Conservation (phyloP, 305 asterid species). For the Euphrasia arctica region DNA sequence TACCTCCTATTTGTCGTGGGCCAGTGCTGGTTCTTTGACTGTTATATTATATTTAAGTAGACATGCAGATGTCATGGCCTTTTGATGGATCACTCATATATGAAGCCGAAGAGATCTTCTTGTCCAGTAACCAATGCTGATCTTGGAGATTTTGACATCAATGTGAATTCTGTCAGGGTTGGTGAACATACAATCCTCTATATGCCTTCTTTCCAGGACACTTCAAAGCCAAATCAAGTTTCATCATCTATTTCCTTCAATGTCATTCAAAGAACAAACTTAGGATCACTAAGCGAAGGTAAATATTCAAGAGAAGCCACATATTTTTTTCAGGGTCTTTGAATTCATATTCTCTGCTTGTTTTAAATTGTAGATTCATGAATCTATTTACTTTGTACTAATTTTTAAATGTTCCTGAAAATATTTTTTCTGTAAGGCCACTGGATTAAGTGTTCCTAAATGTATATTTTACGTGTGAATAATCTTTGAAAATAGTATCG, state of each 20-base stretch:
- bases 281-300: conserved; percentile 88
- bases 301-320: conserved; percentile 24
- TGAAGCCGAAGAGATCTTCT: conserved; percentile 29
- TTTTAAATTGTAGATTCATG: conserved; percentile 14
- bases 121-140: conserved; percentile 62
- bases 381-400: neutral
- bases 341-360: conserved; percentile 16
- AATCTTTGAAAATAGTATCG: conserved; percentile 2
- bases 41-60: conserved; percentile 40
- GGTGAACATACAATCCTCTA: conserved; percentile 68
- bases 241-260: conserved; percentile 62
- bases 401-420: neutral
- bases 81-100: conserved; percentile 49
- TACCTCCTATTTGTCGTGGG: conserved; percentile 14
- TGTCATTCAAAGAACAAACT: conserved; percentile 72
- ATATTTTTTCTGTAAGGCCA: conserved; percentile 5
- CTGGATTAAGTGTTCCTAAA: conserved; percentile 1
- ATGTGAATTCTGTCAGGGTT: conserved; percentile 66
- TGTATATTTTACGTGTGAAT: no score
- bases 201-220: conserved; percentile 83
- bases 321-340: conserved; percentile 18
- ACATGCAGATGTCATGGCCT: conserved; percentile 92
- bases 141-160: conserved; percentile 53
- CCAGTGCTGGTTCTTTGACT: conserved; percentile 22
- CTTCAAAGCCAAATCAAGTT: conserved; percentile 45